These are phyloP conservation scores for Heterobasidion annosum DNA, from an alignment of 1,284 basidiomycete species.

Conservation along the genomic window DNA sequence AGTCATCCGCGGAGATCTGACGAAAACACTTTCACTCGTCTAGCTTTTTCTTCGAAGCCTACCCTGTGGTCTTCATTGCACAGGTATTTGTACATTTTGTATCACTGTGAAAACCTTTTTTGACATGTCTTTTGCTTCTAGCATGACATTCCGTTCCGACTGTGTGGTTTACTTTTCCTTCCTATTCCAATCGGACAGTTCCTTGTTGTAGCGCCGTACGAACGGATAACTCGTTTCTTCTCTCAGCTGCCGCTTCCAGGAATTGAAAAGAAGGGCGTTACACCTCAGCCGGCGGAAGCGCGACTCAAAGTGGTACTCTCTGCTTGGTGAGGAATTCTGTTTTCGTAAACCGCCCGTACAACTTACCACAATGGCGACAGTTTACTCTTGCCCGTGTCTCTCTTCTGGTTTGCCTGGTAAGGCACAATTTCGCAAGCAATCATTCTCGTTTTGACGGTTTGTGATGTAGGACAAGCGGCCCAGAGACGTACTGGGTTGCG, in stretches of 20 bases:
- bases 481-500: constrained; percentile 17
- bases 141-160: constrained; percentile 14
- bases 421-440: background rate
- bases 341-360: no score
- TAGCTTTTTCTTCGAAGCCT: constrained; percentile 20
- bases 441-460: background rate
- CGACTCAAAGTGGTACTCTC: constrained; percentile 11
- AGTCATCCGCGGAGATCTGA: no score
- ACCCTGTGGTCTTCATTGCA: constrained; percentile 17
- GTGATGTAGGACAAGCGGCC: constrained; percentile 16
- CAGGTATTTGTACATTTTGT: constrained; percentile 10
- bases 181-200: constrained; percentile 14
- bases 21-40: background rate
- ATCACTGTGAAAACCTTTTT: background rate
- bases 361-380: constrained; percentile 4
- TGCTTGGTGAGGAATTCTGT: constrained; percentile 6
- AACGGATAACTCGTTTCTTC: constrained; percentile 5
- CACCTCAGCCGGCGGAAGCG: constrained; percentile 9
- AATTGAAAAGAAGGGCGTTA: constrained; percentile 9
- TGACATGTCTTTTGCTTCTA: background rate
- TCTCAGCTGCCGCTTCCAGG: constrained; percentile 11
- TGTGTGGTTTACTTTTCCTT: constrained; percentile 14
- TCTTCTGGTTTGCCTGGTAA: constrained; percentile 23
- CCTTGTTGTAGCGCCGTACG: constrained; percentile 5
- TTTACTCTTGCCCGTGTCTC: constrained; percentile 15